Conservation (phyloP, 306 rosid genomes). For the Quercus parvula region DNA sequence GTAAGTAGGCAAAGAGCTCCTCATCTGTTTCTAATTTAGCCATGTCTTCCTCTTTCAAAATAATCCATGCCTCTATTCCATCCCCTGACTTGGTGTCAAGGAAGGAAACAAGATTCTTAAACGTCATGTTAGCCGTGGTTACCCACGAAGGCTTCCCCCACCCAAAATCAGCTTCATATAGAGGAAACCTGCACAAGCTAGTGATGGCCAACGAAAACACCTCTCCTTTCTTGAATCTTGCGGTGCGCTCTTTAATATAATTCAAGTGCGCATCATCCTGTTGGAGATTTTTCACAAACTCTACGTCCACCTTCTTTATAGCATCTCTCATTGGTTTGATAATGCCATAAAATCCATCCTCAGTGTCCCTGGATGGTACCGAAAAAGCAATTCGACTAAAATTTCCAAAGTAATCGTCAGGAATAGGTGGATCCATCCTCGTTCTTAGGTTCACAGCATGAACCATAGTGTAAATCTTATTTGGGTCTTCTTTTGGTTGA, state of each 20-base stretch:
- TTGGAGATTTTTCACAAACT: background rate
- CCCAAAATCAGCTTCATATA: constrained; percentile 31
- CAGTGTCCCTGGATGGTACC: background rate
- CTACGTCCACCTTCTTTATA: background rate
- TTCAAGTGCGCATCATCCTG: background rate
- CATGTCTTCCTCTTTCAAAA: constrained; percentile 28
- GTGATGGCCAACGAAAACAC: constrained; percentile 24
- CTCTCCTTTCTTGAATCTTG: background rate
- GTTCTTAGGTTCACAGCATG: constrained; percentile 11
- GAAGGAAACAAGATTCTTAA: constrained; percentile 16
- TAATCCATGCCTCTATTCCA: constrained; percentile 33
- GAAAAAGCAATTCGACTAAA: background rate
- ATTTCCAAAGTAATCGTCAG: background rate
- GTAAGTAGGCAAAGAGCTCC: background rate
- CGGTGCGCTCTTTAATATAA: background rate
- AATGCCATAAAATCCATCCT: background rate
- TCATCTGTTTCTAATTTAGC: constrained; percentile 23
- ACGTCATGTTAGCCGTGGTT: constrained; percentile 2
- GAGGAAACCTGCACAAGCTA: constrained; percentile 31
- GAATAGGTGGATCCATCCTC: background rate
- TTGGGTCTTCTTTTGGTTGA: no score
- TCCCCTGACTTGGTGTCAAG: constrained; percentile 20
- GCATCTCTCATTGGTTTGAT: background rate
- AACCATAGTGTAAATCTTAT: background rate
- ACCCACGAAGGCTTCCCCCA: constrained; percentile 35